Evolutionary conservation across 306 rosid species (phyloP).

Genomic region (Senna siamea): DNA sequence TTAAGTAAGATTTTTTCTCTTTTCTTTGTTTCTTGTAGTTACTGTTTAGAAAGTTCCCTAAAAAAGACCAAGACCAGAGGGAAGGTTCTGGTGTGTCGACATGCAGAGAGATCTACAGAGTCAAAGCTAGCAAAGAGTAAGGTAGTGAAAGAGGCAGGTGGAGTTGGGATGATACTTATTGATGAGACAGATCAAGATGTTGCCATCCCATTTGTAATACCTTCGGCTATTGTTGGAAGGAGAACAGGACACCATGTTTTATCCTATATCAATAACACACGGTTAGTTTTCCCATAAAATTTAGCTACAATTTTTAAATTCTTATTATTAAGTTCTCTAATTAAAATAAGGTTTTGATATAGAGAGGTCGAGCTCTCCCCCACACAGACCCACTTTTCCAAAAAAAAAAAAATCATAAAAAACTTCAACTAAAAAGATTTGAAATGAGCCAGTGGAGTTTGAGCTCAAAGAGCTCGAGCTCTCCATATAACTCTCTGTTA

Average conservation of each 20-base stretch:
- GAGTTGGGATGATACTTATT: slow-evolving; percentile 77
- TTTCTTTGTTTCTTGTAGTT: slow-evolving; percentile 49
- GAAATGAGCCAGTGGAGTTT: too few relatives aligned
- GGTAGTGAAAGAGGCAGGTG: slow-evolving; percentile 75
- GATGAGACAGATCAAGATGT: slow-evolving; percentile 68
- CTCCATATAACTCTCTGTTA: too few relatives aligned
- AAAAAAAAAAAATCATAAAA: too few relatives aligned
- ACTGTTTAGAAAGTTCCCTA: slow-evolving; percentile 81
- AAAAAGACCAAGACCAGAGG: slow-evolving; percentile 77
- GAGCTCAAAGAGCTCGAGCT: too few relatives aligned
- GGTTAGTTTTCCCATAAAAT: slow-evolving; percentile 47
- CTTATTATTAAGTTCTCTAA: too few relatives aligned
- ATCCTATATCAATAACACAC: slow-evolving; percentile 54
- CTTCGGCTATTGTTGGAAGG: slow-evolving; percentile 75
- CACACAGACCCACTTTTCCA: too few relatives aligned
- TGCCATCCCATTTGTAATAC: slow-evolving; percentile 77
- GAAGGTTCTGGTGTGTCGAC: slow-evolving; percentile 80
- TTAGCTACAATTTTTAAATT: too few relatives aligned
- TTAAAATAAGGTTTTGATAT: too few relatives aligned
- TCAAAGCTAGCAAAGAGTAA: slow-evolving; percentile 74
- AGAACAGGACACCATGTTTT: slow-evolving; percentile 55
- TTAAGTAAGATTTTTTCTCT: slow-evolving; percentile 26
- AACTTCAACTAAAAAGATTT: too few relatives aligned
- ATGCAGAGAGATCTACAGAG: slow-evolving; percentile 71
- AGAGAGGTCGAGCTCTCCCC: too few relatives aligned